These are phyloP conservation scores for Rhynchospora pubera DNA, from an alignment of 176 grass and related monocot genomes.

Conservation along the genomic window DNA sequence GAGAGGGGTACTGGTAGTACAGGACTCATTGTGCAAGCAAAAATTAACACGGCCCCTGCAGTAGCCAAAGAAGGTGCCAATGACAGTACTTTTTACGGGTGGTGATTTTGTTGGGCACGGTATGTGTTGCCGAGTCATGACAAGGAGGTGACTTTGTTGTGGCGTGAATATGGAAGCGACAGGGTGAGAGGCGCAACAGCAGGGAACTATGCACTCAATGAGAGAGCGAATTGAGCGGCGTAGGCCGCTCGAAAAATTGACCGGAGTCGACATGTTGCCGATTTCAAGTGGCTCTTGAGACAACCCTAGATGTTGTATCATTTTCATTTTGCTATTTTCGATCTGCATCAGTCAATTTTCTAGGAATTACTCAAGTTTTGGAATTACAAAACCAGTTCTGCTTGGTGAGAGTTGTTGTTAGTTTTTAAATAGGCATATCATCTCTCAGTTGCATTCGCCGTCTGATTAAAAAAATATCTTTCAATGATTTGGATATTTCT, in stretches of 20 bases:
- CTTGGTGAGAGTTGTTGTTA: neutral
- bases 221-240: slow-evolving; percentile 27
- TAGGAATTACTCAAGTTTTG: neutral
- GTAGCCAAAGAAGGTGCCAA: slow-evolving; percentile 64
- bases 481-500: too few relatives aligned
- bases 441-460: too few relatives aligned
- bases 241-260: slow-evolving; percentile 34
- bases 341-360: neutral
- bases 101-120: neutral
- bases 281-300: neutral
- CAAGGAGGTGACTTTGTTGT: neutral
- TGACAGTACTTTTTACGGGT: slow-evolving; percentile 32
- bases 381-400: neutral
- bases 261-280: neutral
- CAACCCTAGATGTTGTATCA: neutral
- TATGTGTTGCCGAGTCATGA: neutral
- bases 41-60: slow-evolving; percentile 52
- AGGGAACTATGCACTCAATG: slow-evolving; percentile 25
- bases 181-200: neutral
- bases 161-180: neutral
- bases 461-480: too few relatives aligned
- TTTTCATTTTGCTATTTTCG: neutral
- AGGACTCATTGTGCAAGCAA: slow-evolving; percentile 41
- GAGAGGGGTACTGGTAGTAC: slow-evolving; percentile 41
- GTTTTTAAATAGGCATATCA: neutral